These are phyloP conservation scores for Chlorella ohadii DNA, from an alignment of 139 green algal genomes.

Conservation along the genomic window DNA sequence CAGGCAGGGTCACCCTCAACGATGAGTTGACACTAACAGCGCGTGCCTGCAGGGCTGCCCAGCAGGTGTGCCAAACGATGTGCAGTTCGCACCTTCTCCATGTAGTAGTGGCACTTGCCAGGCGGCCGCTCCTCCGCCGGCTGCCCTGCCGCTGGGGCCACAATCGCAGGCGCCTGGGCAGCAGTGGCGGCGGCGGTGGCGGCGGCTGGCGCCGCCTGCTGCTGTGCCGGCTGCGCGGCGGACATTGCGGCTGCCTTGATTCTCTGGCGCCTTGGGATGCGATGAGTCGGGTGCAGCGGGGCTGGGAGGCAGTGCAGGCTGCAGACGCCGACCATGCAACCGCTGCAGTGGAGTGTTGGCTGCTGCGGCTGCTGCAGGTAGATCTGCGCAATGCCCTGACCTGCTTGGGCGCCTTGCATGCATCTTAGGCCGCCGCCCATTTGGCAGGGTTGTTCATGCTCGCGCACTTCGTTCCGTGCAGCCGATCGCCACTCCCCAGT, in stretches of 20 bases:
- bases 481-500: too few relatives aligned
- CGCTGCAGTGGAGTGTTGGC: background rate
- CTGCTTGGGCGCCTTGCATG: background rate
- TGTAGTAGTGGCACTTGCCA: conserved; percentile 35
- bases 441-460: too few relatives aligned
- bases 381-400: background rate
- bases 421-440: too few relatives aligned
- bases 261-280: background rate
- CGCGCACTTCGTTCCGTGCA: too few relatives aligned
- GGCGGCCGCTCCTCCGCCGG: background rate
- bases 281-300: background rate
- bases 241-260: background rate
- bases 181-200: background rate
- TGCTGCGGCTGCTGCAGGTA: background rate
- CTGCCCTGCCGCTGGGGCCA: background rate
- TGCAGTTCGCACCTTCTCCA: conserved; percentile 9
- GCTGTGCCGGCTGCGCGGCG: background rate
- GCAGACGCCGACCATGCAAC: background rate
- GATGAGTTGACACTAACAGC: too few relatives aligned
- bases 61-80: too few relatives aligned
- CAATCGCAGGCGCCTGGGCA: background rate
- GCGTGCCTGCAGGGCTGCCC: too few relatives aligned
- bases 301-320: background rate
- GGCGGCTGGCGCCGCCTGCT: background rate
- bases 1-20: too few relatives aligned